These are phyloP conservation scores for Brassica incana DNA, from an alignment of 345 rosid species.

Conservation along the genomic window DNA sequence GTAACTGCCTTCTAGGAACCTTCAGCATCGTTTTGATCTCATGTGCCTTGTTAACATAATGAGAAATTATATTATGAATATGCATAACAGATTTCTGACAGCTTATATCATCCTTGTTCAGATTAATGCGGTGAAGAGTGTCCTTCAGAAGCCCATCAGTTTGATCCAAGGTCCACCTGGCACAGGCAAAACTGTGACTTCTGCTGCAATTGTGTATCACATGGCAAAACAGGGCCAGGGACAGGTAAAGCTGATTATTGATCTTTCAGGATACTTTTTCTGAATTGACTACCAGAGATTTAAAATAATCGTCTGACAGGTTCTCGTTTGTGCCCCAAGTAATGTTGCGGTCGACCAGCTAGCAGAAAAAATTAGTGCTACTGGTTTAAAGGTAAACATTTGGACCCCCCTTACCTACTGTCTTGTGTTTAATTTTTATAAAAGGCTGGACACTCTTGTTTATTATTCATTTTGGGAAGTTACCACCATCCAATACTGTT, in stretches of 20 bases:
- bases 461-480: slow-evolving; percentile 14
- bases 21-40: slow-evolving; percentile 10
- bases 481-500: neutral
- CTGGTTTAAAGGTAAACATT: slow-evolving; percentile 83
- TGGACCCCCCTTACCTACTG: neutral
- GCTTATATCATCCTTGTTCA: slow-evolving; percentile 30
- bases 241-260: slow-evolving; percentile 52
- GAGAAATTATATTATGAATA: slow-evolving; percentile 1
- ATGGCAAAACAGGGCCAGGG: slow-evolving; percentile 99
- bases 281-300: slow-evolving; percentile 2
- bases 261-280: neutral
- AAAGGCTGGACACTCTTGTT: neutral
- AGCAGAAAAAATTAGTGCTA: slow-evolving; percentile 99
- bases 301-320: slow-evolving; percentile 46
- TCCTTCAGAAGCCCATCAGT: slow-evolving; percentile 96
- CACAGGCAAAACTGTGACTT: slow-evolving; percentile 98
- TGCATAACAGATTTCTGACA: neutral
- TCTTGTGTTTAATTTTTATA: neutral
- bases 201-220: slow-evolving; percentile 99
- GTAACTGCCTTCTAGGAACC: neutral
- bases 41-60: slow-evolving; percentile 5
- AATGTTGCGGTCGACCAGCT: slow-evolving; percentile 99
- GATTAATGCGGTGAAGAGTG: slow-evolving; percentile 99
- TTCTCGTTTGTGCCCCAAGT: slow-evolving; percentile 98
- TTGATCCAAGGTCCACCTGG: slow-evolving; percentile 99